These are phyloP conservation scores for Cladorrhinum sp. DNA, from an alignment of 2,329 filamentous ascomycete genomes.

Conservation along the genomic window DNA sequence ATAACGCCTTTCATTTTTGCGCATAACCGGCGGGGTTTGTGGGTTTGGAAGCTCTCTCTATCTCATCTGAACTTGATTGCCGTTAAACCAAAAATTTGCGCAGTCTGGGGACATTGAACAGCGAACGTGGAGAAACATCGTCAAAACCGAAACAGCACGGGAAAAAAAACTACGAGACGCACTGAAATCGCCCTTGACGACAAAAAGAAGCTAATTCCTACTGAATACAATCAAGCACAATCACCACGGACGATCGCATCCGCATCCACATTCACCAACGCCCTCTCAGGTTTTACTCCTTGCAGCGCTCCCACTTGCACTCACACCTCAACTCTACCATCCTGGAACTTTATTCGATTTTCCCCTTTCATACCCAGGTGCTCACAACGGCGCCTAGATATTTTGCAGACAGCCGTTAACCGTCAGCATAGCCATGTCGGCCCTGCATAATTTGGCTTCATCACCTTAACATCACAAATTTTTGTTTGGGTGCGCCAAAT, in stretches of 20 bases:
- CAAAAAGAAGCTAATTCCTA: background rate
- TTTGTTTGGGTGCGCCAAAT: background rate
- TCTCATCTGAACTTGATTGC: background rate
- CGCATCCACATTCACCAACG: background rate
- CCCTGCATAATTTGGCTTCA: background rate
- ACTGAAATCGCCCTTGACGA: background rate
- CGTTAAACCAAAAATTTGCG: constrained; percentile 7
- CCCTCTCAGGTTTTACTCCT: too few species aligned
- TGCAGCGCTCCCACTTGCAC: background rate
- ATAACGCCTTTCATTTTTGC: too few species aligned
- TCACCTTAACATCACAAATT: constrained; percentile 7
- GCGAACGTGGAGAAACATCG: constrained; percentile 2
- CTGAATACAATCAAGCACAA: background rate
- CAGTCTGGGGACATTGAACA: background rate
- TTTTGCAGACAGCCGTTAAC: background rate
- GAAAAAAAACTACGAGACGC: background rate
- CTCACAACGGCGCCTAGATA: background rate
- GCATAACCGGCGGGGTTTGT: too few species aligned
- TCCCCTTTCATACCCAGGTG: background rate
- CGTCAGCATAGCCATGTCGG: background rate
- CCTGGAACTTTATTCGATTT: background rate
- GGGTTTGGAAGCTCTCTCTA: background rate
- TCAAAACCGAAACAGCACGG: constrained; percentile 3
- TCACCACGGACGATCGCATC: background rate
- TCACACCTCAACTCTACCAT: background rate